Evolutionary conservation across 202 grass and related monocot species (phyloP).

Genomic region (Setaria italica): DNA sequence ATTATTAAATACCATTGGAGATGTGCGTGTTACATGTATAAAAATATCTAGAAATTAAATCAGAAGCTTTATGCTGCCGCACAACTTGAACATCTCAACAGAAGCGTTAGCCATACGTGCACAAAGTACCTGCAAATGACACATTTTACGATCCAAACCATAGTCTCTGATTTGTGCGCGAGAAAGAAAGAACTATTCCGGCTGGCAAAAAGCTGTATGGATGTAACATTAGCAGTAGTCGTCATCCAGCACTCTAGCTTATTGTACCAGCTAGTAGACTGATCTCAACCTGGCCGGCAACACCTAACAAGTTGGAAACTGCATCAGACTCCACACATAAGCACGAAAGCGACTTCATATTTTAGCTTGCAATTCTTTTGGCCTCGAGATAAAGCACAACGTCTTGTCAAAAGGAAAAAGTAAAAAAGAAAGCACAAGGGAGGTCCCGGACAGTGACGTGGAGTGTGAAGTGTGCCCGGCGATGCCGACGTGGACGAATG

Average conservation of each 20-base stretch:
- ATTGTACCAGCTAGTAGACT: not conserved
- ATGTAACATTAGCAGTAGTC: not conserved
- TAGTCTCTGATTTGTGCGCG: not conserved
- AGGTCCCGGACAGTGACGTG: constrained; percentile 38
- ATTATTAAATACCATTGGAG: too few relatives aligned
- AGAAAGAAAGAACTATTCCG: not conserved
- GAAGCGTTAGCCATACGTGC: too few relatives aligned
- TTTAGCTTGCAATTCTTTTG: not conserved
- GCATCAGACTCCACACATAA: not conserved
- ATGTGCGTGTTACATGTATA: too few relatives aligned
- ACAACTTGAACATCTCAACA: too few relatives aligned
- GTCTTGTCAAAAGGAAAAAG: too few relatives aligned
- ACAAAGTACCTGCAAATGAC: too few relatives aligned
- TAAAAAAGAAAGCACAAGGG: not conserved
- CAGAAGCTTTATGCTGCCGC: too few relatives aligned
- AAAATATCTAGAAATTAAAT: too few relatives aligned
- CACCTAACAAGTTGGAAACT: not conserved
- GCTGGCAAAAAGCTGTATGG: not conserved
- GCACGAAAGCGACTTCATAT: constrained; percentile 21
- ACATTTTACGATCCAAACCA: too few relatives aligned
- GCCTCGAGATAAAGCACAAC: not conserved
- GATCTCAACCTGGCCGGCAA: not conserved
- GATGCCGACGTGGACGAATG: constrained; percentile 4
- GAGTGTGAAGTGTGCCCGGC: not conserved
- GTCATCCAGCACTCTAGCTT: not conserved